A percentile compares a stretch with the other conserved stretches of the same genome.
phyloP scores from a whole-genome alignment of 164 flowering plant genomes.

The Magnolia kwangsiensis region DNA sequence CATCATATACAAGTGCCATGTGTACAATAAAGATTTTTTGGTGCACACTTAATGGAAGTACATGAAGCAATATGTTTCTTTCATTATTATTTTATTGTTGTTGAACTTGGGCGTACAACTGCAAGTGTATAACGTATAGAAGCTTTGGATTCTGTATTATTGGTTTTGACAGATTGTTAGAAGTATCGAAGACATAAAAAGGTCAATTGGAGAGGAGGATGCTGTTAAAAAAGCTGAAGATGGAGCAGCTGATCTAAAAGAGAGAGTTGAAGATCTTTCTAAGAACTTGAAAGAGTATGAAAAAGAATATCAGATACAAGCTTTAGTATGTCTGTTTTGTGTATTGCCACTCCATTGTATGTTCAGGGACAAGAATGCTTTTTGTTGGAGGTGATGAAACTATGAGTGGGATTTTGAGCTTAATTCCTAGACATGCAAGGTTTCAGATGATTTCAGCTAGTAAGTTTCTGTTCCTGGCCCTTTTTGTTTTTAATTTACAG shows the following conservation, averaged over 20 bases:
- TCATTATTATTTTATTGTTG: not conserved
- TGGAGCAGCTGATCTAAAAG: slow-evolving; percentile 82
- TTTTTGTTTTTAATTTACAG: too few species aligned
- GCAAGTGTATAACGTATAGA: not conserved
- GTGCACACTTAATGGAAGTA: not conserved
- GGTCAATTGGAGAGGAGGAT: slow-evolving; percentile 62
- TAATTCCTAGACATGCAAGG: too few species aligned
- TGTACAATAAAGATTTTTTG: not conserved
- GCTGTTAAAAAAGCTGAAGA: slow-evolving; percentile 72
- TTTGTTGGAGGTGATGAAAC: too few species aligned
- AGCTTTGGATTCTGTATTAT: not conserved
- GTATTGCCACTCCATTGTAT: not conserved
- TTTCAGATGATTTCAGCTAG: too few species aligned
- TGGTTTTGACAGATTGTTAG: slow-evolving; percentile 46
- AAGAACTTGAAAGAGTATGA: slow-evolving; percentile 69
- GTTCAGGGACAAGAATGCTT: too few species aligned
- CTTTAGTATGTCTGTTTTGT: not conserved
- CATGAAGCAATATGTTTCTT: not conserved
- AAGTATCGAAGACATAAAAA: slow-evolving; percentile 65
- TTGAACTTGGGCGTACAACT: not conserved
- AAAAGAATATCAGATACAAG: slow-evolving; percentile 79
- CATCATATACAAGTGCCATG: not conserved
- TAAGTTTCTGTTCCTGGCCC: too few species aligned
- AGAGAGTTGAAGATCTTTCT: slow-evolving; percentile 55
- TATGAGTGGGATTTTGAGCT: too few species aligned